A percentile compares a stretch with the other conserved stretches of the same genome.
These are phyloP conservation scores for Pestalotiopsis sp. DNA, from an alignment of 2,329 filamentous ascomycete genomes.

Conservation along the genomic window DNA sequence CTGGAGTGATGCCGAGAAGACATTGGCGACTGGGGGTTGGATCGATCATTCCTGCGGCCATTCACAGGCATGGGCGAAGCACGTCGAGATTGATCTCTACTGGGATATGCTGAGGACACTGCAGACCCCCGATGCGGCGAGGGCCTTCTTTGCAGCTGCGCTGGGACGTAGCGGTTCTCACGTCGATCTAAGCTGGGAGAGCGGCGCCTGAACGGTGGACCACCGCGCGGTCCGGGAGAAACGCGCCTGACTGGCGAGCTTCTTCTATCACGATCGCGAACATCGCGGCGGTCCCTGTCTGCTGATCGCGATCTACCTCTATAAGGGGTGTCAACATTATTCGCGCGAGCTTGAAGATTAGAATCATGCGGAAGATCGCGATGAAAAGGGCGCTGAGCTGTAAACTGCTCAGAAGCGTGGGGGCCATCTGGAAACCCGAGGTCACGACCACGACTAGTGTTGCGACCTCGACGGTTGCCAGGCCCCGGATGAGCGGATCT, in stretches of 20 bases:
- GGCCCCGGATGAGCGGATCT: neutral
- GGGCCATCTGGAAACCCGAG: neutral
- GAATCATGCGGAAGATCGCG: slow-evolving; percentile 27
- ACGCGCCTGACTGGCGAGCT: slow-evolving; percentile 34
- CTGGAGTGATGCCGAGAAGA: slow-evolving; percentile 29
- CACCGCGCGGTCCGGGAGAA: slow-evolving; percentile 39
- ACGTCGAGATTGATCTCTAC: slow-evolving; percentile 50
- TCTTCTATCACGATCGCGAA: slow-evolving; percentile 23
- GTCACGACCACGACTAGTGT: neutral
- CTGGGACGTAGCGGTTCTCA: slow-evolving; percentile 40
- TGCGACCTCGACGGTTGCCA: slow-evolving; percentile 5
- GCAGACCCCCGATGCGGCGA: slow-evolving; percentile 52
- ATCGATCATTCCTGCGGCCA: slow-evolving; percentile 47
- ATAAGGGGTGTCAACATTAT: slow-evolving; percentile 9
- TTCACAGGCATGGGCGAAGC: slow-evolving; percentile 55
- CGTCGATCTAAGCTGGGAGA: slow-evolving; percentile 54
- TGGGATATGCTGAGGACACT: slow-evolving; percentile 52
- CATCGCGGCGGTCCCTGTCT: slow-evolving; percentile 43
- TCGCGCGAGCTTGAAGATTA: slow-evolving; percentile 12
- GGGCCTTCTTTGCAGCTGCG: slow-evolving; percentile 45
- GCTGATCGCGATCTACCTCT: slow-evolving; percentile 57
- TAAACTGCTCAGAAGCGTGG: neutral
- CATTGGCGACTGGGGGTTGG: slow-evolving; percentile 44
- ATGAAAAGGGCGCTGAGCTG: neutral
- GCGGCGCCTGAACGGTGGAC: slow-evolving; percentile 49